A percentile compares a stretch with the other conserved stretches of the same genome.
These are phyloP conservation scores for Suillus placidus DNA, from an alignment of 768 basidiomycete species.

Conservation along the genomic window DNA sequence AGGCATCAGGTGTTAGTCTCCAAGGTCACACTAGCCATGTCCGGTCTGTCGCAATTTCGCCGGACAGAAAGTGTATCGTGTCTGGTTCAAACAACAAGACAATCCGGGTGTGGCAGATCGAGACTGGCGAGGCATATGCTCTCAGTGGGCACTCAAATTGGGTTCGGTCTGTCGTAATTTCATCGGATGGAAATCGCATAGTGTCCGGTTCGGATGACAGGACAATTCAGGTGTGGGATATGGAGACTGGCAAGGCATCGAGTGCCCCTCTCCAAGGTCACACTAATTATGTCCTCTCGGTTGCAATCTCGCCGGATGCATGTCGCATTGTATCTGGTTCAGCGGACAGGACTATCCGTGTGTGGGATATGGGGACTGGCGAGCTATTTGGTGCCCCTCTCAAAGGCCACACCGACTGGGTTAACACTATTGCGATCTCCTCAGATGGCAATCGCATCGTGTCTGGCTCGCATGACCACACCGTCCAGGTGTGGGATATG, in stretches of 20 bases:
- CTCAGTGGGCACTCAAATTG: not conserved
- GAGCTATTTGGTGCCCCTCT: not conserved
- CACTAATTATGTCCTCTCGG: not conserved
- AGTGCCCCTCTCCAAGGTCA: not conserved
- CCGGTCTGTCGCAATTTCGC: not conserved
- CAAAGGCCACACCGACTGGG: not conserved
- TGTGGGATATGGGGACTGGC: not conserved
- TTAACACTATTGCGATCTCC: not conserved
- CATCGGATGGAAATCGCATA: not conserved
- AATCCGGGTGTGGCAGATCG: not conserved
- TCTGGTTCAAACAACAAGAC: not conserved
- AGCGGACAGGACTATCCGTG: not conserved
- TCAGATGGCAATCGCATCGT: no score
- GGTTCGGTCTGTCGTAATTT: not conserved
- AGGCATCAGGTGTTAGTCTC: not conserved
- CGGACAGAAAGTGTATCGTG: not conserved
- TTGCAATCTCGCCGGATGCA: not conserved
- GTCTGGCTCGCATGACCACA: no score
- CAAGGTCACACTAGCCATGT: not conserved
- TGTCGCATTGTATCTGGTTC: not conserved
- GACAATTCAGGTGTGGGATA: not conserved
- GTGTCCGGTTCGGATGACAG: not conserved
- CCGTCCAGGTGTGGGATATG: no score
- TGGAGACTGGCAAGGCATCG: not conserved
- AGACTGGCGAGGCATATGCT: not conserved